These are phyloP conservation scores for Cytospora mali DNA, from an alignment of 2,329 filamentous ascomycete genomes.

Conservation along the genomic window DNA sequence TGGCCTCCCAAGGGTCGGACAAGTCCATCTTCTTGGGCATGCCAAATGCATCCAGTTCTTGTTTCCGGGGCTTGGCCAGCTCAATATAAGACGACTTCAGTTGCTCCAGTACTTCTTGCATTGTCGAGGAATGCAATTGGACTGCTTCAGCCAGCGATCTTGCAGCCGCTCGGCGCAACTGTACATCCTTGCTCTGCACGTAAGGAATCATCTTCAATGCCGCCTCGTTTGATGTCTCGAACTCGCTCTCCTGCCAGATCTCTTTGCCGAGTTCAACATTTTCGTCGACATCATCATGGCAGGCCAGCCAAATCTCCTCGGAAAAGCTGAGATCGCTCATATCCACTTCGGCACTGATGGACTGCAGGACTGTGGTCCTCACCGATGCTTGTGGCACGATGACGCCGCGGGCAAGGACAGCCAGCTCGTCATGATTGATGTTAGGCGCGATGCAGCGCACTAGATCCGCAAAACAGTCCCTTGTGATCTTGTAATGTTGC, in stretches of 20 bases:
- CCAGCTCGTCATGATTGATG: slow-evolving; percentile 72
- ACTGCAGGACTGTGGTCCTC: slow-evolving; percentile 81
- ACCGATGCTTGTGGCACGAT: slow-evolving; percentile 81
- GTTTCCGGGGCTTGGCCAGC: slow-evolving; percentile 78
- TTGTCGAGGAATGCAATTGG: slow-evolving; percentile 58
- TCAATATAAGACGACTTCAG: slow-evolving; percentile 75
- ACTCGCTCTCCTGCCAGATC: slow-evolving; percentile 94
- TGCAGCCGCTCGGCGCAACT: slow-evolving; percentile 82
- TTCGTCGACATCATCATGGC: slow-evolving; percentile 86
- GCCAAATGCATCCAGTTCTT: slow-evolving; percentile 87
- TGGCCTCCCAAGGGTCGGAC: slow-evolving; percentile 85
- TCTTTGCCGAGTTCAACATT: slow-evolving; percentile 81
- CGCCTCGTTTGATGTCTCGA: slow-evolving; percentile 68
- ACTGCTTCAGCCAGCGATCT: slow-evolving; percentile 78
- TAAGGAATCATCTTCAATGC: slow-evolving; percentile 74
- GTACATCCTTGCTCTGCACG: slow-evolving; percentile 75
- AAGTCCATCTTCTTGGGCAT: slow-evolving; percentile 90
- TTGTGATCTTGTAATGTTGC: slow-evolving; percentile 93
- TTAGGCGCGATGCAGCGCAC: slow-evolving; percentile 83
- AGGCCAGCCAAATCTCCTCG: slow-evolving; percentile 90
- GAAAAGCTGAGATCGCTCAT: slow-evolving; percentile 85
- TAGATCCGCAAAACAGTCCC: slow-evolving; percentile 87
- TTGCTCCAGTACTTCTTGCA: slow-evolving; percentile 63
- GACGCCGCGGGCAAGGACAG: slow-evolving; percentile 73
- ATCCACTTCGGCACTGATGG: slow-evolving; percentile 88